phyloP scores from a whole-genome alignment of 305 asterid genomes.

The Fraxinus greggii region DNA sequence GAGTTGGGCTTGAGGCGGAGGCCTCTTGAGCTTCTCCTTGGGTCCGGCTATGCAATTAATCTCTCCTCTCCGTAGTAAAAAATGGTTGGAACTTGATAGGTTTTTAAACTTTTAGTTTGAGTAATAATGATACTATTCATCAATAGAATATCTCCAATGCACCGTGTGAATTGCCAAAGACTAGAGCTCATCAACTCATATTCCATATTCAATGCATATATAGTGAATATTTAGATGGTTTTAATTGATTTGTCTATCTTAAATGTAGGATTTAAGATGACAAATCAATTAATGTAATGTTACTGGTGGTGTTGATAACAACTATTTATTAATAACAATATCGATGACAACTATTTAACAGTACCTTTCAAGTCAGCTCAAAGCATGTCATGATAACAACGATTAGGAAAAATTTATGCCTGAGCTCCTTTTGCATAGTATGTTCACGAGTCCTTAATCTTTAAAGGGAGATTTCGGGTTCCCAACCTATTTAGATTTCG shows the following conservation, averaged over 20 bases:
- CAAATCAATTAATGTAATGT: no score
- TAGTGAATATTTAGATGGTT: no score
- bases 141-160: background rate
- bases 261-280: no score
- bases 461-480: background rate
- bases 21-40: no score
- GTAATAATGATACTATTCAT: background rate
- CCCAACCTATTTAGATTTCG: background rate
- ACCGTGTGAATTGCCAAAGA: background rate
- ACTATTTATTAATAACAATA: no score
- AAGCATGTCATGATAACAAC: background rate
- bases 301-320: no score
- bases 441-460: background rate
- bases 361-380: background rate
- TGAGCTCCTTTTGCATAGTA: background rate
- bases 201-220: background rate
- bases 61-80: background rate
- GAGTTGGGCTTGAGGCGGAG: no score
- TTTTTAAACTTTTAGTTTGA: background rate
- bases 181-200: background rate
- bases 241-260: no score
- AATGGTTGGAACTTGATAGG: background rate
- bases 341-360: no score
- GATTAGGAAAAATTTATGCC: background rate
- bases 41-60: background rate